Percentiles rank a stretch among this genome's conserved stretches.
Conservation (phyloP, 306 rosid species). For the Quillaja saponaria region DNA sequence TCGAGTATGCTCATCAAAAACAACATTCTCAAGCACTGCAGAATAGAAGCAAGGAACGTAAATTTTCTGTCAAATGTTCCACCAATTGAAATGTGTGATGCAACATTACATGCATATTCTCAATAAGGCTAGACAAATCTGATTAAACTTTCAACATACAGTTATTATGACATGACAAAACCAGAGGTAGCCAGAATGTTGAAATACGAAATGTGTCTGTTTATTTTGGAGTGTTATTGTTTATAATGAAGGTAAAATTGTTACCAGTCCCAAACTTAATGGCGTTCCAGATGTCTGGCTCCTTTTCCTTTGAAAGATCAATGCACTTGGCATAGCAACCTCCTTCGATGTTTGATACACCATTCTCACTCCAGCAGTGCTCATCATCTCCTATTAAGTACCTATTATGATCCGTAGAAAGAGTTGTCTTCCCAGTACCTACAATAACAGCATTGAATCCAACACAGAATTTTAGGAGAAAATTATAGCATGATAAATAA, state of each 20-base stretch:
- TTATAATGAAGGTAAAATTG: not conserved
- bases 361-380: slow-evolving; percentile 77
- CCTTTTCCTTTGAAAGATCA: slow-evolving; percentile 76
- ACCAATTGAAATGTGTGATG: not conserved
- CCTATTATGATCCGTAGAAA: slow-evolving; percentile 79
- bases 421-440: slow-evolving; percentile 92
- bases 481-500: slow-evolving; percentile 12
- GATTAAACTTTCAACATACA: too few relatives aligned
- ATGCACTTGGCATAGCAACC: slow-evolving; percentile 98
- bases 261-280: slow-evolving; percentile 88
- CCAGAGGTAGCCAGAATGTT: too few relatives aligned
- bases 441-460: not conserved
- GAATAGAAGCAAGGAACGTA: slow-evolving; percentile 17
- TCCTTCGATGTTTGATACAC: slow-evolving; percentile 92
- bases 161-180: too few relatives aligned
- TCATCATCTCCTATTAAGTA: slow-evolving; percentile 87
- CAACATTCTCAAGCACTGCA: slow-evolving; percentile 84
- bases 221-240: too few relatives aligned
- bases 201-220: too few relatives aligned
- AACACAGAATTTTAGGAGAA: not conserved
- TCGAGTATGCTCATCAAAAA: slow-evolving; percentile 76
- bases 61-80: slow-evolving; percentile 10
- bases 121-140: too few relatives aligned
- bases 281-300: slow-evolving; percentile 91
- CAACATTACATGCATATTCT: too few relatives aligned